Conservation (phyloP, 2,329 filamentous ascomycete genomes). For the Pyrenochaeta sp. region DNA sequence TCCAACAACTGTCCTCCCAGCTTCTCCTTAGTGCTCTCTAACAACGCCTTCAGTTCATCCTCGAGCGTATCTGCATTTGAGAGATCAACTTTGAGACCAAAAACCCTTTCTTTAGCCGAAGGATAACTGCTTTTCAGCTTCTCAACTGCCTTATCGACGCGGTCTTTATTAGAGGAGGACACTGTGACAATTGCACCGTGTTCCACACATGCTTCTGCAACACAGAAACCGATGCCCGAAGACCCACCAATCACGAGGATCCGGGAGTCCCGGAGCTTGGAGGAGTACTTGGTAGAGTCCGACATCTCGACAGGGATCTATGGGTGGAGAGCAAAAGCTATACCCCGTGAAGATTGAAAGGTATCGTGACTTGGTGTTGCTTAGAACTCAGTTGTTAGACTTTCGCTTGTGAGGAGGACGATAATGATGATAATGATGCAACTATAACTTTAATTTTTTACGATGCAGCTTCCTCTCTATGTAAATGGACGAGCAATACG, state of each 20-base stretch:
- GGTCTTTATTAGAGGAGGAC: conserved; percentile 64
- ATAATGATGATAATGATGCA: no score
- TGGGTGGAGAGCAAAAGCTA: no score
- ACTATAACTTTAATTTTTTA: no score
- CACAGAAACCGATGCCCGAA: conserved; percentile 68
- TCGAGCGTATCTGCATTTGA: conserved; percentile 57
- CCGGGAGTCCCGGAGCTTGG: conserved; percentile 57
- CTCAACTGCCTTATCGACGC: conserved; percentile 58
- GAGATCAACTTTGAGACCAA: conserved; percentile 60
- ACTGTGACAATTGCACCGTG: conserved; percentile 66
- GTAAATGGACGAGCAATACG: no score
- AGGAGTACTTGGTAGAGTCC: conserved; percentile 56
- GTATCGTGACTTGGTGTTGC: no score
- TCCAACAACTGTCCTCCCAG: conserved; percentile 55
- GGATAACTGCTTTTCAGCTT: conserved; percentile 57
- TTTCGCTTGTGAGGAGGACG: no score
- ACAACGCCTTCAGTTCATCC: conserved; percentile 56
- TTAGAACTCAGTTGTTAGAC: no score
- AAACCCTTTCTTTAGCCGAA: conserved; percentile 49
- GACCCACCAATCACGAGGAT: conserved; percentile 71
- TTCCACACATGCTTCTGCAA: conserved; percentile 66
- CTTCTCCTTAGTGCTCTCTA: conserved; percentile 48
- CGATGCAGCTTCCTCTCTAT: no score
- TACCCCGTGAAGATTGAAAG: no score
- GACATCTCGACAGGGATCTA: no score